Percentiles rank a stretch among this genome's conserved stretches.
Evolutionary conservation across 2,329 filamentous ascomycete species (phyloP).

Genomic region (Botryotinia convoluta): DNA sequence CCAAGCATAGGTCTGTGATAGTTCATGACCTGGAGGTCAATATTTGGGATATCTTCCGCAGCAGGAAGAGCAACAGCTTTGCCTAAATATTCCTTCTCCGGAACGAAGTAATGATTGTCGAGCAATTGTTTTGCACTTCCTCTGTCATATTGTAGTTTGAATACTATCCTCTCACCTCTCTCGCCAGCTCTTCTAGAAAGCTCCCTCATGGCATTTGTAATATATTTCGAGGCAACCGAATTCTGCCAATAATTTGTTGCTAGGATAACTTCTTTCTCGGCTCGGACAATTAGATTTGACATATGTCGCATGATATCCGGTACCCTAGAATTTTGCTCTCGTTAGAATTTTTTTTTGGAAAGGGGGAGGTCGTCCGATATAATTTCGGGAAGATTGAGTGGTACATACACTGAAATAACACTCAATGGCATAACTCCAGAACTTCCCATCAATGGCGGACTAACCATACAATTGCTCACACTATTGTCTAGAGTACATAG

Average conservation of each 20-base stretch:
- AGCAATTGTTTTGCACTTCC: constrained; percentile 62
- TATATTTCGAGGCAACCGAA: constrained; percentile 63
- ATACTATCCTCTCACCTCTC: constrained; percentile 55
- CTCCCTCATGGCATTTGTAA: constrained; percentile 67
- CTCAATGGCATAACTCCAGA: constrained; percentile 65
- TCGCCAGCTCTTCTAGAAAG: constrained; percentile 63
- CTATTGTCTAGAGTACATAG: constrained; percentile 31
- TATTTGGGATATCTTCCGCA: constrained; percentile 63
- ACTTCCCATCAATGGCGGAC: constrained; percentile 57
- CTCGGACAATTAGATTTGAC: constrained; percentile 71
- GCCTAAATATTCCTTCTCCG: constrained; percentile 56
- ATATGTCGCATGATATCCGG: constrained; percentile 73
- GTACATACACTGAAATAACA: constrained; percentile 56
- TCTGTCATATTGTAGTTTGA: constrained; percentile 75
- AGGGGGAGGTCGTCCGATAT: not conserved
- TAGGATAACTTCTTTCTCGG: constrained; percentile 69
- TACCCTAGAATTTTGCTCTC: constrained; percentile 43
- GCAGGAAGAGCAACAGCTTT: constrained; percentile 59
- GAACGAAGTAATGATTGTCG: constrained; percentile 62
- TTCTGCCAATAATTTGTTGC: constrained; percentile 73
- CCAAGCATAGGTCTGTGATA: constrained; percentile 68
- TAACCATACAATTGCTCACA: constrained; percentile 48
- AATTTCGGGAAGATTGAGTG: not conserved
- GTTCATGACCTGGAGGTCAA: constrained; percentile 72
- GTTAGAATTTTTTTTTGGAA: constrained; percentile 1